Evolutionary conservation across 2,329 filamentous ascomycete species (phyloP).

Genomic region (Plenodomus tracheiphilus): DNA sequence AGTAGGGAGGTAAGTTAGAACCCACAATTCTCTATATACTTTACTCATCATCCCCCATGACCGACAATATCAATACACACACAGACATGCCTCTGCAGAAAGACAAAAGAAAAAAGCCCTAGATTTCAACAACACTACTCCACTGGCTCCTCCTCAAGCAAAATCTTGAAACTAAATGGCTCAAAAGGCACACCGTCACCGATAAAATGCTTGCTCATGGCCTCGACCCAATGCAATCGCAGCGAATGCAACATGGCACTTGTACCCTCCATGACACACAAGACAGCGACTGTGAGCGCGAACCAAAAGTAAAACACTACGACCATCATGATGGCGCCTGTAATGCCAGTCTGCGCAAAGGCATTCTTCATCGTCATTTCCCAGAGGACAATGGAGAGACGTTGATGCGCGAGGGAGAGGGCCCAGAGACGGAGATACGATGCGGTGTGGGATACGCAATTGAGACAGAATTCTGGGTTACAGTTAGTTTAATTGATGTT

Average conservation of each 20-base stretch:
- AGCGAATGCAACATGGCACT: slow-evolving; percentile 94
- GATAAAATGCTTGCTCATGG: slow-evolving; percentile 96
- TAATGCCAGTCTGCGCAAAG: slow-evolving; percentile 66
- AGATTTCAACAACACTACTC: too few species aligned
- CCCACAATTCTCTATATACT: too few species aligned
- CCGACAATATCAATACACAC: too few species aligned
- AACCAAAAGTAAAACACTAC: slow-evolving; percentile 89
- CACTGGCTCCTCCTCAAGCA: slow-evolving; percentile 76
- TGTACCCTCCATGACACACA: slow-evolving; percentile 95
- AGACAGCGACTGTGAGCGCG: slow-evolving; percentile 73
- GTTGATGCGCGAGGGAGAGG: slow-evolving; percentile 93
- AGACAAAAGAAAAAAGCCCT: too few species aligned
- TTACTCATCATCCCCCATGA: too few species aligned
- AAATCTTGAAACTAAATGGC: slow-evolving; percentile 82
- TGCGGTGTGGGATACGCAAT: slow-evolving; percentile 97
- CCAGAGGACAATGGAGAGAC: slow-evolving; percentile 95
- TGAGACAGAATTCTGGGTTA: slow-evolving; percentile 88
- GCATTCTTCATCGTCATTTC: slow-evolving; percentile 87
- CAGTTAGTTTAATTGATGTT: slow-evolving; percentile 22
- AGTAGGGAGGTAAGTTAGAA: too few species aligned
- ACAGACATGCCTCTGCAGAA: too few species aligned
- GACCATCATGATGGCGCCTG: slow-evolving; percentile 80
- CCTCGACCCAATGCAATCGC: slow-evolving; percentile 93
- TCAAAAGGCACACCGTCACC: slow-evolving; percentile 83
- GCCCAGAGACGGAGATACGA: slow-evolving; percentile 99